These are phyloP conservation scores for Funneliformis geosporum DNA, from an alignment of 192 early-diverging fungal genomes.

Conservation along the genomic window DNA sequence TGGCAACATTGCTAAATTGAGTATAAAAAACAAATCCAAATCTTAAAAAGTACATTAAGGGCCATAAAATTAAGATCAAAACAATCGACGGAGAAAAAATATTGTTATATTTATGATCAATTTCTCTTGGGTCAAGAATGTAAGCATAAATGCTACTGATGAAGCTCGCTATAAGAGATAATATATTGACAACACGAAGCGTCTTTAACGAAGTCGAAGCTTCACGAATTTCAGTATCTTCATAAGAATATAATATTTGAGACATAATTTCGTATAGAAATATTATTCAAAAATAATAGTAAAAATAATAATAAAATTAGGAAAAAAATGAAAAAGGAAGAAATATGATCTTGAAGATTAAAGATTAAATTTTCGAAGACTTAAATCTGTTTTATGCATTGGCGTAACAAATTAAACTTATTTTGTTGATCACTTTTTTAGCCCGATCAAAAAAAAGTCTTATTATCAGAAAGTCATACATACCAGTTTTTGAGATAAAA, in stretches of 20 bases:
- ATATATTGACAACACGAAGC: background rate
- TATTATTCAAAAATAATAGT: too few relatives aligned
- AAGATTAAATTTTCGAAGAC: too few relatives aligned
- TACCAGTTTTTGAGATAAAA: too few relatives aligned
- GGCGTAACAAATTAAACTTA: too few relatives aligned
- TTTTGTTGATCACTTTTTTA: too few relatives aligned
- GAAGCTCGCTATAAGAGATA: background rate
- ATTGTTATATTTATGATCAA: background rate
- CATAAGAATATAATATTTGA: background rate
- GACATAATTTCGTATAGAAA: background rate
- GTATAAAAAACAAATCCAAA: background rate
- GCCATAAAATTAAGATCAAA: background rate
- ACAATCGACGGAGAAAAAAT: background rate
- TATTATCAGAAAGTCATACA: too few relatives aligned
- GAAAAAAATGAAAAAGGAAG: too few relatives aligned
- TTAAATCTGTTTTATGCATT: too few relatives aligned
- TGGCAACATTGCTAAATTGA: background rate
- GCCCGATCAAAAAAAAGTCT: too few relatives aligned
- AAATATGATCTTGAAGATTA: too few relatives aligned
- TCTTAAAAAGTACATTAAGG: background rate
- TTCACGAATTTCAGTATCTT: background rate
- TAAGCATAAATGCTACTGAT: background rate
- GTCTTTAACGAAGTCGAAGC: background rate
- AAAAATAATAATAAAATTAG: too few relatives aligned
- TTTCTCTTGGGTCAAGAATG: background rate